Base-by-base conservation (phyloP, 2,329 filamentous ascomycete species). In the Venturia oleaginea region DNA sequence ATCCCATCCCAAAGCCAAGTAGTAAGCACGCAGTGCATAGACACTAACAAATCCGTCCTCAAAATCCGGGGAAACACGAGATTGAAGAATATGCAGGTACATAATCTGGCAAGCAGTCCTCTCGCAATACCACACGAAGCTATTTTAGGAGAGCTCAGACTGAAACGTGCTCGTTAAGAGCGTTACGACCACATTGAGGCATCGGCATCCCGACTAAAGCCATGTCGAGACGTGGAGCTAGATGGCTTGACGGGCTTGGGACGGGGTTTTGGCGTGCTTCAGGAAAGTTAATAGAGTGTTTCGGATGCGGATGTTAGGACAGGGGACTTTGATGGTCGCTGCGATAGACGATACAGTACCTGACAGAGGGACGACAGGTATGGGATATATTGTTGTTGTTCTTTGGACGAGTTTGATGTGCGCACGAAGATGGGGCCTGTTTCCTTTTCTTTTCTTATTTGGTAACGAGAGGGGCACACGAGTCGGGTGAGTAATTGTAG, bases 281-380 rank as follows among this genome's bases (percentile, higher is more conserved):
- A 15, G 51, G 51, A 57, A 57, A 17, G 51, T 57, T 57, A n/a
- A 57, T 57, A 32, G 51, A 57, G 51, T 57, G 51, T 57, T 57
- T 34, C 51, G 51, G 51, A 15, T 1, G 51, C 30, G 19, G 51
- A n/a, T 34, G 17, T 57, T 57, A 30, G 51, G 30, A 34, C 30
- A 19, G 15, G 51, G 30, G 7, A 55, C 51, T n/a, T 34, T 32
- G 13, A 19, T 32, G 3, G 27, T n/a, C 15, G 4, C 19, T n/a
- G 27, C 15, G 27, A 15, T 34, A 34, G 51, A 34, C 11, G 24
- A 34, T 4, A 34, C 4, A 57, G 51, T 7, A n/a, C 17, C 30
- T 34, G 51, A 19, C 27, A 34, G 17, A 57, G 5, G 51, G 30
- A 27, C 6, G 51, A n/a, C 30, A 17, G 27, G 27, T 34, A 34